These are phyloP conservation scores for Fusarium multiceps DNA, from an alignment of 2,329 filamentous ascomycete species.

Conservation along the genomic window DNA sequence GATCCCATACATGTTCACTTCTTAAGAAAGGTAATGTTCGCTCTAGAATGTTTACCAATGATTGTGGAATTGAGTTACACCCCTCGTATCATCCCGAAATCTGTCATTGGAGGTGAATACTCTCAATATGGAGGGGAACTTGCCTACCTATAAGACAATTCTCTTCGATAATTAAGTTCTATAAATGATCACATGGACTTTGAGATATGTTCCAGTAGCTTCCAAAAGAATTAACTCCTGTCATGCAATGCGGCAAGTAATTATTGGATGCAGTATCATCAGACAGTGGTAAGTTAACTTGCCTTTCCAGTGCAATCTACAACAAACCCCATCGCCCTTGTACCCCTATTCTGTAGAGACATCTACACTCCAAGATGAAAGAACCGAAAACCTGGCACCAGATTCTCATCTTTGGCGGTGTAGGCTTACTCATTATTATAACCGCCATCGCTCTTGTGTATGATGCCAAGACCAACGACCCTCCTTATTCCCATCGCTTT, in stretches of 20 bases:
- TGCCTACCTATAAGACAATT: not conserved
- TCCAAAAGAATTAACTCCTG: not conserved
- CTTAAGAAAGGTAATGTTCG: not conserved
- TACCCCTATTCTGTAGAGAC: not conserved
- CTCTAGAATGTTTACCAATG: not conserved
- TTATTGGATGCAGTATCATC: not conserved
- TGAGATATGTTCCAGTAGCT: not conserved
- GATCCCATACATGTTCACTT: rapidly evolving
- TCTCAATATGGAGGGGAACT: not conserved
- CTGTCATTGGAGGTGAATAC: not conserved
- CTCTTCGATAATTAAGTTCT: not conserved
- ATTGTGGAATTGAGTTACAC: not conserved
- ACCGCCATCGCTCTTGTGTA: not conserved
- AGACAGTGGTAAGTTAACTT: not conserved
- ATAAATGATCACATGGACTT: not conserved
- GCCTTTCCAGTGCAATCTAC: not conserved
- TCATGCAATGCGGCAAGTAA: not conserved
- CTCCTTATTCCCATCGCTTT: not conserved
- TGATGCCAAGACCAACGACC: not conserved
- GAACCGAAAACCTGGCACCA: not conserved
- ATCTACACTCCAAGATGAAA: not conserved
- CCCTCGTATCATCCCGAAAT: not conserved
- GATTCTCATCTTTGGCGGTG: not conserved
- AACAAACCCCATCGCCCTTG: not conserved
- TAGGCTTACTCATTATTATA: not conserved